These are phyloP conservation scores for Tilletia caries DNA, from an alignment of 1,284 basidiomycete genomes.

Conservation along the genomic window DNA sequence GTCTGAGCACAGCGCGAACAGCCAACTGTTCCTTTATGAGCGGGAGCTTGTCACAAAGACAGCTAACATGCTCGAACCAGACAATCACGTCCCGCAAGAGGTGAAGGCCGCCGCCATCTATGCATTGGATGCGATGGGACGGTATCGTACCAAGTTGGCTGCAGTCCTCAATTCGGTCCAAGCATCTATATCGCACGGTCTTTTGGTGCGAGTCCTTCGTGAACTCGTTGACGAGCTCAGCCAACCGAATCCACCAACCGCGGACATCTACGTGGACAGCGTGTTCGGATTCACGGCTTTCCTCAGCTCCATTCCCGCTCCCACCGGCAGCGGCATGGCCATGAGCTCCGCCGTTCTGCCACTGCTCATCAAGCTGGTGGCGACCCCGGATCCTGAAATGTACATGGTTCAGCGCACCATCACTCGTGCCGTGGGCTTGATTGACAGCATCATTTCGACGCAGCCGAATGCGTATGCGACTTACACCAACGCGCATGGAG, in stretches of 20 bases:
- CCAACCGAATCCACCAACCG: slow-evolving; percentile 4
- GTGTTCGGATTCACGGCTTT: slow-evolving; percentile 81
- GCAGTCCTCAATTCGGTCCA: slow-evolving; percentile 89
- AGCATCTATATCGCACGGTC: slow-evolving; percentile 92
- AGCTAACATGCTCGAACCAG: slow-evolving; percentile 38
- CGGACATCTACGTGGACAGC: slow-evolving; percentile 42
- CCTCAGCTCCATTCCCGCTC: slow-evolving; percentile 68
- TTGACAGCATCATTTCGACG: slow-evolving; percentile 88
- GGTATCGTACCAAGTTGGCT: slow-evolving; percentile 75
- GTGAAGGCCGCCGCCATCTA: slow-evolving; percentile 75
- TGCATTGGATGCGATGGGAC: slow-evolving; percentile 81
- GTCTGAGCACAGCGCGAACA: slow-evolving; percentile 69
- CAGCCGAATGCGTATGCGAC: slow-evolving; percentile 81
- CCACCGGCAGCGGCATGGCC: slow-evolving; percentile 83
- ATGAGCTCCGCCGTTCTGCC: slow-evolving; percentile 95
- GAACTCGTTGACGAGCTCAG: slow-evolving; percentile 59
- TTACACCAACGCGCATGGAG: slow-evolving; percentile 79
- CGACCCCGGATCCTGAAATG: slow-evolving; percentile 26
- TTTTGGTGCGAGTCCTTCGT: slow-evolving; percentile 54
- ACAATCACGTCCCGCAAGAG: slow-evolving; percentile 25
- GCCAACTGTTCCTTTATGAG: slow-evolving; percentile 86
- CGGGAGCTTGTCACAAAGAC: slow-evolving; percentile 67
- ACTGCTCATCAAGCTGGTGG: slow-evolving; percentile 60
- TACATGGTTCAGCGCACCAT: slow-evolving; percentile 50
- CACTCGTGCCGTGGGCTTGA: slow-evolving; percentile 70